Percentiles rank a stretch among this genome's conserved stretches.
These are phyloP conservation scores for Calonectria hawksworthii DNA, from an alignment of 2,329 filamentous ascomycete species.

Conservation along the genomic window DNA sequence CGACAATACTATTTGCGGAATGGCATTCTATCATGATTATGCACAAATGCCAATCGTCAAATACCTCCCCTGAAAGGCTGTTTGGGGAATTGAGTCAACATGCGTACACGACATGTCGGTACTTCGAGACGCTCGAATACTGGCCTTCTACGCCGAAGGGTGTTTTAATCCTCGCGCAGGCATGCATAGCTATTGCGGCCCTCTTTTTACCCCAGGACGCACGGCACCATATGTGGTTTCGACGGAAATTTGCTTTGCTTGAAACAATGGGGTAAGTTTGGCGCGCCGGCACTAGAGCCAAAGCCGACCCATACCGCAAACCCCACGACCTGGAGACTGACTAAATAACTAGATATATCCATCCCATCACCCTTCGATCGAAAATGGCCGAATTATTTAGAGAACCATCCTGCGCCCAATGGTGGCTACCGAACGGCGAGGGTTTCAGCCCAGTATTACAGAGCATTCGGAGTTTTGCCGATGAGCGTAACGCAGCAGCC, in stretches of 20 bases:
- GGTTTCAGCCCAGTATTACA: conserved; percentile 80
- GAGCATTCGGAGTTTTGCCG: conserved; percentile 84
- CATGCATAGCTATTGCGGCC: conserved; percentile 80
- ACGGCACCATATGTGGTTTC: conserved; percentile 82
- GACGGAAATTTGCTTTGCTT: conserved; percentile 82
- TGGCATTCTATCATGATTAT: conserved; percentile 85
- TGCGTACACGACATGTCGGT: conserved; percentile 79
- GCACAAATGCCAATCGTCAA: conserved; percentile 81
- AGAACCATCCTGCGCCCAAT: conserved; percentile 78
- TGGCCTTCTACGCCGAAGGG: conserved; percentile 81
- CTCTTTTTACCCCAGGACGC: conserved; percentile 85
- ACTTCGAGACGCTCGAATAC: conserved; percentile 83
- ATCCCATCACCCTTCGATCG: conserved; percentile 78
- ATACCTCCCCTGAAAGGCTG: conserved; percentile 65
- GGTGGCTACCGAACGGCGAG: conserved; percentile 92
- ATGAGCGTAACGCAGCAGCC: conserved; percentile 77
- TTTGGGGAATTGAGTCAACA: conserved; percentile 70
- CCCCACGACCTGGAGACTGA: conserved; percentile 22
- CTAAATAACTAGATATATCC: conserved; percentile 77
- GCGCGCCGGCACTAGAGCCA: neutral
- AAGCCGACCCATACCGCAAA: neutral
- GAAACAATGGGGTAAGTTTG: conserved; percentile 81
- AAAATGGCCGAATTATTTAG: conserved; percentile 84
- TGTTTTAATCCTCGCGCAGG: conserved; percentile 79
- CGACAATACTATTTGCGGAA: conserved; percentile 82